phyloP scores from a whole-genome alignment of 2,329 filamentous ascomycete species.

The Colletotrichum sp. region DNA sequence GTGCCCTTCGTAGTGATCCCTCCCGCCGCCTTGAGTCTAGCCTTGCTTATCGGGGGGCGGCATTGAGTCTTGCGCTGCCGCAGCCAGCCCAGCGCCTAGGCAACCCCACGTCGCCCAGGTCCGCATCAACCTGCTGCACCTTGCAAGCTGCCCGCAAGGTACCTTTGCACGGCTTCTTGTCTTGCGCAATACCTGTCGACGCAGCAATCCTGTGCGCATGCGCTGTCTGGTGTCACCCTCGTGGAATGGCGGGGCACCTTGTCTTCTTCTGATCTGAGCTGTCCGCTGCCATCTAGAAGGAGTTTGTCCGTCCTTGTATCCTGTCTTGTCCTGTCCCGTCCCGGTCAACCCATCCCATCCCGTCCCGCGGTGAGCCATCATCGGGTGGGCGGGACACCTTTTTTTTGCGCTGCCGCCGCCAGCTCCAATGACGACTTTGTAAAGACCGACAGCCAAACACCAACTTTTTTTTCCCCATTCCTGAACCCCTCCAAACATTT shows the following conservation, averaged over 20 bases:
- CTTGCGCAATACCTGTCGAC: not conserved
- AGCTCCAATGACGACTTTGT: conserved; percentile 2
- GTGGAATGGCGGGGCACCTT: not conserved
- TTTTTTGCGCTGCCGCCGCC: not conserved
- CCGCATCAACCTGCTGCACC: not conserved
- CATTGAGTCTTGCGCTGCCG: not conserved
- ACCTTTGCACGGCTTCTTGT: not conserved
- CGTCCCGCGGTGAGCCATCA: not conserved
- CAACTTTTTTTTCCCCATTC: not conserved
- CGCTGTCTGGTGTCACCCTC: conserved; percentile 1
- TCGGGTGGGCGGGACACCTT: not conserved
- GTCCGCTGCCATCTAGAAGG: not conserved
- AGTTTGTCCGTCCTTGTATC: not conserved
- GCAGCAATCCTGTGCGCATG: conserved; percentile 11
- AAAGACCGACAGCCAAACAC: not conserved
- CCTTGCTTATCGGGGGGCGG: not conserved
- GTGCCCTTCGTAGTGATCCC: not conserved
- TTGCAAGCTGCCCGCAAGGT: not conserved
- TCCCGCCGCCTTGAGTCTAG: not conserved
- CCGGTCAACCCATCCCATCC: not conserved
- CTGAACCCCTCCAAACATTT: not conserved
- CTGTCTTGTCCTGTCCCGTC: not conserved
- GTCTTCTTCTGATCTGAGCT: not conserved
- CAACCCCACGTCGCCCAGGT: conserved; percentile 10
- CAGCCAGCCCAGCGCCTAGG: not conserved